Conservation (phyloP, 2,329 filamentous ascomycete genomes). For the Fusarium torreyae region DNA sequence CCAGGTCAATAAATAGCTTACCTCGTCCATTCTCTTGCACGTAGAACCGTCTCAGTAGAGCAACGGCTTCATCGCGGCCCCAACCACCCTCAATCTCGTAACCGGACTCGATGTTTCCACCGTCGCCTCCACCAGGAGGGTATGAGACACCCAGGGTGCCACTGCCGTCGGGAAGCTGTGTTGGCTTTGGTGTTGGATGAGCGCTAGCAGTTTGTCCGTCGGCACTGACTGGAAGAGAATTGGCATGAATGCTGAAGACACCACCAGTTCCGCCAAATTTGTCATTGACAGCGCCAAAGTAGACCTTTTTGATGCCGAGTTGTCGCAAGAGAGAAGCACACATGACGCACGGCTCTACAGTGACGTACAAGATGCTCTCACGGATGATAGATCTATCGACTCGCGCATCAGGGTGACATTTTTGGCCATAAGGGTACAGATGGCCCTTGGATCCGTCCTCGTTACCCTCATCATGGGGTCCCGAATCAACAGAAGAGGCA, state of each 20-base stretch:
- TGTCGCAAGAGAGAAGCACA: constrained; percentile 94
- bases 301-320: constrained; percentile 88
- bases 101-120: constrained; percentile 80
- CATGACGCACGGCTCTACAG: constrained; percentile 99
- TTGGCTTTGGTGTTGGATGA: constrained; percentile 56
- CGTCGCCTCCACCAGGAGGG: constrained; percentile 64
- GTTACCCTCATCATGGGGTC: constrained; percentile 61
- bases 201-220: constrained; percentile 59
- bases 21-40: constrained; percentile 97
- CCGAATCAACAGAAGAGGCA: constrained; percentile 43
- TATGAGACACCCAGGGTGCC: constrained; percentile 57
- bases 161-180: constrained; percentile 57
- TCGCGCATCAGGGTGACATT: constrained; percentile 67
- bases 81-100: constrained; percentile 90
- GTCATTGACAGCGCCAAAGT: constrained; percentile 96
- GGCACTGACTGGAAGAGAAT: constrained; percentile 62
- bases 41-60: constrained; percentile 92
- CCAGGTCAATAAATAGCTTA: constrained; percentile 56
- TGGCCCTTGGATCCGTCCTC: constrained; percentile 70
- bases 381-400: constrained; percentile 78
- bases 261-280: constrained; percentile 97
- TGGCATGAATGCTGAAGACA: constrained; percentile 86
- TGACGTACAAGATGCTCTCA: constrained; percentile 89
- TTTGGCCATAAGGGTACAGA: constrained; percentile 74
- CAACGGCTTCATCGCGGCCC: constrained; percentile 93